Base-by-base conservation (phyloP, 345 rosid species). In the Passiflora organensis region DNA sequence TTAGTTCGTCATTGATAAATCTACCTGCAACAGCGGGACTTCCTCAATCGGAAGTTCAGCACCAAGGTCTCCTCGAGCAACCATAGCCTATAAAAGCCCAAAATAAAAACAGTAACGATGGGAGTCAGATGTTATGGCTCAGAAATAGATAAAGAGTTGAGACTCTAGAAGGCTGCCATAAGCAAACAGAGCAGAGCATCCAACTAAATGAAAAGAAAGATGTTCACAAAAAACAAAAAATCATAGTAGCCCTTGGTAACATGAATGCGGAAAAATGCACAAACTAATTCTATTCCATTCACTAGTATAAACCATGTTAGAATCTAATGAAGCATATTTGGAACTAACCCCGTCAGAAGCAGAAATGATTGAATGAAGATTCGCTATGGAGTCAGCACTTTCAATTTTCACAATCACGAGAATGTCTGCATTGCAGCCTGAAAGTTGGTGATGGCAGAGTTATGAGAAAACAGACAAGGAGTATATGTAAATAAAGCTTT, bases 11-110 rank as follows among this genome's bases (percentile, higher is more conserved):
- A n/a, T n/a, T n/a, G n/a, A n/a, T n/a, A n/a, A n/a, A n/a, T n/a
- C 64, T 72, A 91, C 98, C 95, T 91, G 98, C 81, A 91, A 78
- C 55, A 91, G 60, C 6, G 98, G 96, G 51, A 88, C 96, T 41
- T 91, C 98, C 69, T 91, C 98, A 42, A 88, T 81, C 66, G 98
- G 98, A 78, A 91, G 98, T 75, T 91, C 98, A 69, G 96, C 96
- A 58, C 98, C 98, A 64, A 91, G 95, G 75, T 91, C 96, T 77
- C 96, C 98, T 65, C 98, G 96, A 59, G 98, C 98, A 77, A 91
- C 98, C 96, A 91, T 88, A 43, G 98, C 98, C 96, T 88, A 54
- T 46, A 70, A 67, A n/a, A 28, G 59, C 56, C 60, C 22, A 18
- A 39, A 10, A n/a, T n/a, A n/a, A n/a, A 51, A 34, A 37, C 43